Conservation (phyloP, 176 grass and related monocot species). For the Triticum timopheevii region DNA sequence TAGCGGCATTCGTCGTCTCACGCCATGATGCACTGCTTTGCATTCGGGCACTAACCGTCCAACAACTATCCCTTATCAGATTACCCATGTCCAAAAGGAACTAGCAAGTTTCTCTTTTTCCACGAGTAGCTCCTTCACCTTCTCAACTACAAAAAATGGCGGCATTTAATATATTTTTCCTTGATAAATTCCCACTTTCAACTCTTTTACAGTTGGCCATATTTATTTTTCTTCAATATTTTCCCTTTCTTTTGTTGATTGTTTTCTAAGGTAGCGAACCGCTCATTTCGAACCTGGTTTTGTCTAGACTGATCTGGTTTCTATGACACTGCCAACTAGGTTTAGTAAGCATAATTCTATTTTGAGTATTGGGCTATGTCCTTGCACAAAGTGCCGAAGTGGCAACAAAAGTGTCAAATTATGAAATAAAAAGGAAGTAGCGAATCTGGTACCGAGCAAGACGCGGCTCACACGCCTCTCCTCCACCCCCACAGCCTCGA, state of each 20-base stretch:
- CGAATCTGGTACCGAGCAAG: too few relatives aligned
- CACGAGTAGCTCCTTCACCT: too few relatives aligned
- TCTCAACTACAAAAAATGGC: too few relatives aligned
- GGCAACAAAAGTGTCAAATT: too few relatives aligned
- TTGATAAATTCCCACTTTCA: neutral
- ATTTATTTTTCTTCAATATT: neutral
- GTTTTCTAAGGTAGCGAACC: too few relatives aligned
- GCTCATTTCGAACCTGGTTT: neutral
- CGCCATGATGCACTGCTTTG: neutral
- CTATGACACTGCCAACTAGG: neutral
- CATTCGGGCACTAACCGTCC: slow-evolving; percentile 17
- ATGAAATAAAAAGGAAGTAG: too few relatives aligned
- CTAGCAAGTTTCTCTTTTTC: neutral
- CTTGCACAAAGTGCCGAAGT: too few relatives aligned
- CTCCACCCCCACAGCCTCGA: too few relatives aligned
- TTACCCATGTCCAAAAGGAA: neutral
- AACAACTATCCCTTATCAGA: slow-evolving; percentile 27
- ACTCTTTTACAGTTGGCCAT: neutral
- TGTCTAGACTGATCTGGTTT: neutral
- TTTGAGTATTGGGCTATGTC: too few relatives aligned
- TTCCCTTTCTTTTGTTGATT: neutral
- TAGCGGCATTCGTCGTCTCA: neutral
- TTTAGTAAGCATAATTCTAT: too few relatives aligned
- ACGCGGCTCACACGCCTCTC: too few relatives aligned
- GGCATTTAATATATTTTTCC: too few relatives aligned